These are phyloP conservation scores for Pseudevernia furfuracea DNA, from an alignment of 495 filamentous ascomycete genomes.

Conservation along the genomic window DNA sequence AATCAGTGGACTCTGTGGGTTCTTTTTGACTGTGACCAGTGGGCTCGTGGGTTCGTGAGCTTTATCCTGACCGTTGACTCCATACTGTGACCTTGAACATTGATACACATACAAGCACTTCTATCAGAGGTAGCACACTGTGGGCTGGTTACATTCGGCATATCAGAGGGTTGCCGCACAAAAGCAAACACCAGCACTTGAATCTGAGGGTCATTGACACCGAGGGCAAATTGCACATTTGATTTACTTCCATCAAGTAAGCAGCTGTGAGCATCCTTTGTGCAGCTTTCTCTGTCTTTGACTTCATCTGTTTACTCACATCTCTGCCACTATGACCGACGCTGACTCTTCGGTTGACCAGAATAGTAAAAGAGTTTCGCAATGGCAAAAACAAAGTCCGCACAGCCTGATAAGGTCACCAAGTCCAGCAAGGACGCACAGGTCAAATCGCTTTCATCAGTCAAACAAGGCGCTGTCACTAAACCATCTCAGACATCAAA, in stretches of 20 bases:
- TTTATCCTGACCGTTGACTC: conserved; percentile 8
- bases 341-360: neutral
- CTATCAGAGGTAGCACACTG: conserved; percentile 11
- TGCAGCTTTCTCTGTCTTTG: neutral
- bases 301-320: neutral
- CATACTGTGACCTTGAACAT: conserved; percentile 15
- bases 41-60: conserved; percentile 17
- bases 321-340: neutral
- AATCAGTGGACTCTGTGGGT: conserved; percentile 21
- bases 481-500: conserved; percentile 43
- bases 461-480: conserved; percentile 46
- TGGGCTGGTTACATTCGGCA: conserved; percentile 16
- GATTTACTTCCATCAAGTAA: conserved; percentile 1
- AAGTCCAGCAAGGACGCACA: conserved; percentile 38
- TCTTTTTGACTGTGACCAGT: conserved; percentile 18
- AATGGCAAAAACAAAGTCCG: conserved; percentile 49
- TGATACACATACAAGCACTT: conserved; percentile 14
- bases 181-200: conserved; percentile 7
- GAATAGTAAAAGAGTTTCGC: conserved; percentile 22
- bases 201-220: conserved; percentile 15
- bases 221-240: conserved; percentile 16
- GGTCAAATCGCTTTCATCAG: conserved; percentile 45
- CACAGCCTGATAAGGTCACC: conserved; percentile 34
- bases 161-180: conserved; percentile 20
- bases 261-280: neutral